Percentiles rank a stretch among this genome's conserved stretches.
phyloP scores from a whole-genome alignment of 164 flowering plant genomes.

The Tetrastigma voinierianum region DNA sequence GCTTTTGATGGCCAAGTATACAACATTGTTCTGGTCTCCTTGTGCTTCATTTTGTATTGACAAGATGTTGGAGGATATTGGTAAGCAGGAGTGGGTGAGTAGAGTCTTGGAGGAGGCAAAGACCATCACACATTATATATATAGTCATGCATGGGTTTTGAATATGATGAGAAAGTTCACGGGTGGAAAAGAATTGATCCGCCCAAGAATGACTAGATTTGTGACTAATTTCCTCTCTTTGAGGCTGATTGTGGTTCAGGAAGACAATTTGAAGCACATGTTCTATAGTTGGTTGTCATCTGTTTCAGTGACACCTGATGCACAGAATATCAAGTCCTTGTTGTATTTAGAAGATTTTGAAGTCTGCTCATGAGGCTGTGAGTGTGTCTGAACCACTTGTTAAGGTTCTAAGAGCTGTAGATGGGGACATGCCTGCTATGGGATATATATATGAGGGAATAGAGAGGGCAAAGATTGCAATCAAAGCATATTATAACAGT shows the following conservation, averaged over 20 bases:
- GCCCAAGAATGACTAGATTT: constrained; percentile 48
- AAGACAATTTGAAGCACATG: constrained; percentile 60
- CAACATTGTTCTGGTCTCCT: constrained; percentile 66
- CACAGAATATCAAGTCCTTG: constrained; percentile 43
- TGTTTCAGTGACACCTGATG: constrained; percentile 43
- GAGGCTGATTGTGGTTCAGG: constrained; percentile 53
- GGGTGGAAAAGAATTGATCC: constrained; percentile 51
- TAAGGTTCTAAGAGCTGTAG: constrained; percentile 57
- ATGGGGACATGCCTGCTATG: constrained; percentile 76
- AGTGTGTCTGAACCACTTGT: constrained; percentile 58
- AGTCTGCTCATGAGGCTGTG: constrained; percentile 49
- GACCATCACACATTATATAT: constrained; percentile 45
- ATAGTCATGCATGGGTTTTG: constrained; percentile 47
- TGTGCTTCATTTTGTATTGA: constrained; percentile 74
- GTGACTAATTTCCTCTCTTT: too few species aligned
- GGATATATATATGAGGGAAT: constrained; percentile 73
- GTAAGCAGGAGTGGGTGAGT: constrained; percentile 54
- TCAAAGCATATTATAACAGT: constrained; percentile 54
- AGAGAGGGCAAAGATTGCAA: constrained; percentile 59
- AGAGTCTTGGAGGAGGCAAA: constrained; percentile 57
- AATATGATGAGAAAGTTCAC: constrained; percentile 59
- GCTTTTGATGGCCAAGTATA: constrained; percentile 56
- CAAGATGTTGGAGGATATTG: constrained; percentile 64
- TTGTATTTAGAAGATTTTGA: constrained; percentile 56
- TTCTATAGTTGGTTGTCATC: constrained; percentile 62